Base-by-base conservation (phyloP, 73 alveolate genomes). In the Paramecium sonneborni region DNA sequence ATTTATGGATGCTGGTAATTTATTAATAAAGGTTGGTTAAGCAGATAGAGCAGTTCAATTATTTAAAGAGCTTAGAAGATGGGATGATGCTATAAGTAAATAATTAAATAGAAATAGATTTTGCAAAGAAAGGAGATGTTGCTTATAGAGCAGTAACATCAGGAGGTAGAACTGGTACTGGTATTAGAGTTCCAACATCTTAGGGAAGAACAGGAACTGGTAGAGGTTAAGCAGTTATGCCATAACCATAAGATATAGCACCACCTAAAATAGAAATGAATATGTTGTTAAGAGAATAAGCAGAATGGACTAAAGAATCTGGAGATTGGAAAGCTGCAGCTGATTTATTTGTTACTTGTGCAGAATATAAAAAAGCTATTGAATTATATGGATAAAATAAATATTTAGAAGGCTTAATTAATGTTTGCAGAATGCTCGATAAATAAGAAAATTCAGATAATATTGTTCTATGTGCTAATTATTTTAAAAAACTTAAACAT, bases 371-470 rank as follows among this genome's bases (percentile, higher is more conserved):
- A 5, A 72, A 72, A 32, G 86, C 86, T 2, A 72, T 72, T 34
- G 86, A 72, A 11, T 72, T 72, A n/a, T 72, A 72, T 30, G 84
- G 79, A 15, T 38, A 76, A 21, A 88, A 88, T 44, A 88, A 88
- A 26, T 12, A 21, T 46, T 38, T 82, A 11, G 94, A 88, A 1
- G 85, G 85, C 12, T 37, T 88, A 34, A 56, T 88, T 24, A 88
- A 88, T 37, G 76, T 88, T n/a, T 88, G 94, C 20, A 88, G 94
- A 88, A 88, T 62, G 48, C 30, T 82, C 11, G 94, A 88, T 70
- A 82, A 46, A 41, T 48, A 68, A 43, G 76, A 76, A 20, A 44
- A 88, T 28, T 37, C 82, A 43, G 87, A 88, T 20, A 82, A 88
- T 69, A 88, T 88, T 2, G 62, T 43, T 21, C 23, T 37, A 28